These are phyloP conservation scores for Populus euphratica DNA, from an alignment of 345 rosid genomes.

Conservation along the genomic window DNA sequence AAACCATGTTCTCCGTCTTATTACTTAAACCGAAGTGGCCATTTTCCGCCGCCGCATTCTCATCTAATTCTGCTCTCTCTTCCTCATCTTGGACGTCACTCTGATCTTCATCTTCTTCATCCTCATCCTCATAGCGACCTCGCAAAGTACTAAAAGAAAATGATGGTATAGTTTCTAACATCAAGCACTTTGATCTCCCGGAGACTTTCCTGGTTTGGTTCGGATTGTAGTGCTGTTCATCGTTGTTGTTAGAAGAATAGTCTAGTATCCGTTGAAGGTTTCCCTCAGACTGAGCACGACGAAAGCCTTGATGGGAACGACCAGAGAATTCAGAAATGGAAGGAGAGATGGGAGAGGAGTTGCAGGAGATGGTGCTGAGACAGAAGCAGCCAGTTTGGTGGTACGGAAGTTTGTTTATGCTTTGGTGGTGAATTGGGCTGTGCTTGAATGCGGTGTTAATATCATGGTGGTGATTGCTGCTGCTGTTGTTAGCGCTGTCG, in stretches of 20 bases:
- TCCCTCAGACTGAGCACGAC: slow-evolving; percentile 53
- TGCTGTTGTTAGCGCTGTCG: slow-evolving; percentile 34
- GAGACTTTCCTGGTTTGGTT: slow-evolving; percentile 21
- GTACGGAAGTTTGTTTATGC: slow-evolving; percentile 20
- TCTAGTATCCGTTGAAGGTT: slow-evolving; percentile 46
- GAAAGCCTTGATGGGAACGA: slow-evolving; percentile 26
- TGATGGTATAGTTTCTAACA: slow-evolving; percentile 51
- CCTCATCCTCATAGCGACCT: slow-evolving; percentile 17
- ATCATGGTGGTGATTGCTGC: slow-evolving; percentile 26
- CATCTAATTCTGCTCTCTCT: slow-evolving; percentile 12
- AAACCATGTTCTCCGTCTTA: slow-evolving; percentile 9
- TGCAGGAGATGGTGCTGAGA: slow-evolving; percentile 24
- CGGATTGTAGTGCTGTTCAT: not conserved
- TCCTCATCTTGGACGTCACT: slow-evolving; percentile 23
- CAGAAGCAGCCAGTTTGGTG: slow-evolving; percentile 13
- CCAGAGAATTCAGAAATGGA: slow-evolving; percentile 16
- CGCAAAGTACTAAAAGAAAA: slow-evolving; percentile 29
- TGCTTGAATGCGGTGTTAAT: slow-evolving; percentile 1
- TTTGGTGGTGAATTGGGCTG: not conserved
- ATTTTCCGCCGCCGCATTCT: not conserved
- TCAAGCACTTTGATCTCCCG: slow-evolving; percentile 25
- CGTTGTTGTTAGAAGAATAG: slow-evolving; percentile 22
- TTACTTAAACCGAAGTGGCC: not conserved
- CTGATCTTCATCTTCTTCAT: slow-evolving; percentile 4
- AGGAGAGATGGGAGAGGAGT: slow-evolving; percentile 47